Evolutionary conservation across 805 yeast species (phyloP).

Genomic region (Candida maris): DNA sequence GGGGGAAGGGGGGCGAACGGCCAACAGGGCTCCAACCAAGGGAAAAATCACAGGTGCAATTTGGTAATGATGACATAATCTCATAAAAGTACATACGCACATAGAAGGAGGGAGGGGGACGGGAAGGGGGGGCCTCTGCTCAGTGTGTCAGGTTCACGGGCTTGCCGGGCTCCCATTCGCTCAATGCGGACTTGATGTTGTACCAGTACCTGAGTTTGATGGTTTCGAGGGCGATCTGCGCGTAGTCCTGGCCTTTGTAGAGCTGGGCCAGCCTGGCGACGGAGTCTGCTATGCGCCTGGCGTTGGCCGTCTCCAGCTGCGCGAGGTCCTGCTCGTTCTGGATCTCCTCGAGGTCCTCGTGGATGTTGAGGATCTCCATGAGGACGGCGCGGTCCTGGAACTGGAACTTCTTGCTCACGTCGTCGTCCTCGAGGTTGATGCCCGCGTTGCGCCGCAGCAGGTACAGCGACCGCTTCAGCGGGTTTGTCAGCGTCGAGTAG

Average conservation of each 20-base stretch:
- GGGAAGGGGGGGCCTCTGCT: too few species aligned
- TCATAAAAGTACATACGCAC: too few species aligned
- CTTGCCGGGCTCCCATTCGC: conserved; percentile 74
- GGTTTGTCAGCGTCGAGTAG: conserved; percentile 65
- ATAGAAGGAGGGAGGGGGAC: too few species aligned
- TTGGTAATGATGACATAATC: too few species aligned
- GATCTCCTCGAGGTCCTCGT: conserved; percentile 75
- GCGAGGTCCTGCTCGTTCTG: conserved; percentile 54
- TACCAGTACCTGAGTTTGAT: conserved; percentile 80
- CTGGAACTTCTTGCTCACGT: conserved; percentile 37
- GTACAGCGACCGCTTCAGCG: conserved; percentile 68
- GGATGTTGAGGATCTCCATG: conserved; percentile 77
- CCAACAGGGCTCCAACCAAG: too few species aligned
- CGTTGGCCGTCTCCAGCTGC: conserved; percentile 51
- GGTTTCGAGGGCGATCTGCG: conserved; percentile 60
- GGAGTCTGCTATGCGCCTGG: conserved; percentile 46
- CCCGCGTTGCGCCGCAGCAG: conserved; percentile 41
- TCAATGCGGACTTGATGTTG: conserved; percentile 68
- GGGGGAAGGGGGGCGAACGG: too few species aligned
- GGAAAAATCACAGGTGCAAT: too few species aligned
- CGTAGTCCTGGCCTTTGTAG: conserved; percentile 47
- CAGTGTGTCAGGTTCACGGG: conserved; percentile 63
- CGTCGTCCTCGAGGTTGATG: conserved; percentile 60
- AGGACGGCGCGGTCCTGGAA: conserved; percentile 50
- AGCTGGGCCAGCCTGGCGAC: conserved; percentile 45